These are phyloP conservation scores for Suillus tomentosus DNA, from an alignment of 768 basidiomycete genomes.

Conservation along the genomic window DNA sequence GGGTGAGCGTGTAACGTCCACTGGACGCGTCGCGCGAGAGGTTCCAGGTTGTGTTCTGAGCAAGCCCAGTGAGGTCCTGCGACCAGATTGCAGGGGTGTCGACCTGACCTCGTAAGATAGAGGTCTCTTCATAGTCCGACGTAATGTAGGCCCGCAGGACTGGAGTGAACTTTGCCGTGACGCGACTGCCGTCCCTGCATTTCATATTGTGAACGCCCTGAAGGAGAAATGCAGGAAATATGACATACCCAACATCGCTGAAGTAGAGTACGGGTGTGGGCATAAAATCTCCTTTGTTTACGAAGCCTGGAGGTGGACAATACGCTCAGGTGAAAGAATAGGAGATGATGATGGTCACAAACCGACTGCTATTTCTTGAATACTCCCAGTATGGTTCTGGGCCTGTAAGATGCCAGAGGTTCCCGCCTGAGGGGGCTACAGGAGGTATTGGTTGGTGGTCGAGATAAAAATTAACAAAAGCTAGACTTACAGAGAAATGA, in stretches of 20 bases:
- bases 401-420: not conserved
- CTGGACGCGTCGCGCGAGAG: not conserved
- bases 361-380: not conserved
- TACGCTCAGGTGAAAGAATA: not conserved
- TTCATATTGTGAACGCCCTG: not conserved
- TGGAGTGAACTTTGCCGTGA: conserved; percentile 1
- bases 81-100: conserved; percentile 3
- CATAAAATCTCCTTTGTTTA: not conserved
- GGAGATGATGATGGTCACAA: not conserved
- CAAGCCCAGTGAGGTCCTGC: not conserved
- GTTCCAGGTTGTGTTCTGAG: conserved; percentile 2
- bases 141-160: conserved; percentile 5
- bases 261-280: not conserved
- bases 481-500: not conserved
- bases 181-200: not conserved
- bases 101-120: not conserved
- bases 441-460: not conserved
- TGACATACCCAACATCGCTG: conserved; percentile 3
- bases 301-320: not conserved
- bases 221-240: not conserved
- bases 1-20: not conserved
- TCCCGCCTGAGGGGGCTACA: not conserved
- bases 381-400: not conserved
- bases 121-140: conserved; percentile 4
- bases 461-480: not conserved